These are phyloP conservation scores for Xerocomus minutiporus DNA, from an alignment of 1,284 basidiomycete genomes.

Conservation along the genomic window DNA sequence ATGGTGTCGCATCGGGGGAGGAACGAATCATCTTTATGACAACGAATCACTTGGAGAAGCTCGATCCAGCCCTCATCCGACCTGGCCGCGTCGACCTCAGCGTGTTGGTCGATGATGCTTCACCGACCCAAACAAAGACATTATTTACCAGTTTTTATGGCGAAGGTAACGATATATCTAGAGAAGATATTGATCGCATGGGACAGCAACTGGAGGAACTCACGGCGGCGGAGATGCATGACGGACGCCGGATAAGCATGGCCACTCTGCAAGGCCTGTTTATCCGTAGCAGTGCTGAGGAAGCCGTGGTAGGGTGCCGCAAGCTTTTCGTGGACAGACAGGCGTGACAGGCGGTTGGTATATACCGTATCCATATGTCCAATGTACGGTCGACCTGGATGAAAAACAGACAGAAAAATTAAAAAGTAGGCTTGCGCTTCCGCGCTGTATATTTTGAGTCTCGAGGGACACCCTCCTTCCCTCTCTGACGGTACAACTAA, in stretches of 20 bases:
- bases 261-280: conserved; percentile 90
- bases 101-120: conserved; percentile 85
- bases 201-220: conserved; percentile 50
- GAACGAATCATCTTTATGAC: conserved; percentile 99
- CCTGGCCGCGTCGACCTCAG: conserved; percentile 92
- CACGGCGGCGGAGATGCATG: conserved; percentile 48
- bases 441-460: conserved; percentile 82
- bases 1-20: conserved; percentile 95
- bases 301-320: conserved; percentile 55
- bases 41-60: conserved; percentile 85
- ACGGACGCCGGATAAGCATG: conserved; percentile 78
- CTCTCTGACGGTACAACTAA: conserved; percentile 75
- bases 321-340: conserved; percentile 47
- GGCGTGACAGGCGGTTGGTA: conserved; percentile 20
- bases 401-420: conserved; percentile 15
- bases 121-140: conserved; percentile 71
- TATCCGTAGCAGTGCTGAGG: conserved; percentile 67
- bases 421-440: conserved; percentile 67
- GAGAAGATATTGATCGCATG: conserved; percentile 40
- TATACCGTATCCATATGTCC: conserved; percentile 7
- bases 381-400: not conserved
- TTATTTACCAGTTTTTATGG: conserved; percentile 88
- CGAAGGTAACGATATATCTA: conserved; percentile 35
- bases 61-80: conserved; percentile 90
- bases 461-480: conserved; percentile 72